Percentiles rank a stretch among this genome's conserved stretches.
Evolutionary conservation across 345 rosid species (phyloP).

Genomic region (Carallia pectinifolia): DNA sequence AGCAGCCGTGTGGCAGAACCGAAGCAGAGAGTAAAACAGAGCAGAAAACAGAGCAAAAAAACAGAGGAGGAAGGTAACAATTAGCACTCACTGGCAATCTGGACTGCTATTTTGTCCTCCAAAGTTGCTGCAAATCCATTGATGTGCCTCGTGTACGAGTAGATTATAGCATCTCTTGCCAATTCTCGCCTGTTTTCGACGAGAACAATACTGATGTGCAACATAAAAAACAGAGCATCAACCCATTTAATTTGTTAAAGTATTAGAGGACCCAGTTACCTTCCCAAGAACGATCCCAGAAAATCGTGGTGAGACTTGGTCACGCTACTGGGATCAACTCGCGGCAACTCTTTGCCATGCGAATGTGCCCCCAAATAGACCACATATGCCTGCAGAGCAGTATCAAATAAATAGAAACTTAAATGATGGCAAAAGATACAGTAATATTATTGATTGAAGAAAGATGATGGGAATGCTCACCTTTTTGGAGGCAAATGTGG

Average conservation of each 20-base stretch:
- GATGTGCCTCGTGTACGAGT: slow-evolving; percentile 32
- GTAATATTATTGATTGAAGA: no score
- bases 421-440: not conserved
- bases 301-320: slow-evolving; percentile 23
- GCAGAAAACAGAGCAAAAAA: not conserved
- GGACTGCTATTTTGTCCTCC: slow-evolving; percentile 28
- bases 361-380: slow-evolving; percentile 21
- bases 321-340: slow-evolving; percentile 5
- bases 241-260: not conserved
- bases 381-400: not conserved
- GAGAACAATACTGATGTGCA: not conserved
- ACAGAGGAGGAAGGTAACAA: not conserved
- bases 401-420: not conserved
- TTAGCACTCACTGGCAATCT: slow-evolving; percentile 25
- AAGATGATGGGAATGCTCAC: slow-evolving; percentile 28
- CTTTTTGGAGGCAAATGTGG: slow-evolving; percentile 44
- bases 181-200: slow-evolving; percentile 11
- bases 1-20: not conserved
- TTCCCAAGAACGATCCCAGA: slow-evolving; percentile 36
- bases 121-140: slow-evolving; percentile 36
- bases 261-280: slow-evolving; percentile 15
- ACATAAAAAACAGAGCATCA: not conserved
- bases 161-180: slow-evolving; percentile 22
- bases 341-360: not conserved
- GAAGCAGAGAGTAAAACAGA: not conserved